phyloP scores from a whole-genome alignment of 768 basidiomycete genomes.

The Leccinellum albellum region DNA sequence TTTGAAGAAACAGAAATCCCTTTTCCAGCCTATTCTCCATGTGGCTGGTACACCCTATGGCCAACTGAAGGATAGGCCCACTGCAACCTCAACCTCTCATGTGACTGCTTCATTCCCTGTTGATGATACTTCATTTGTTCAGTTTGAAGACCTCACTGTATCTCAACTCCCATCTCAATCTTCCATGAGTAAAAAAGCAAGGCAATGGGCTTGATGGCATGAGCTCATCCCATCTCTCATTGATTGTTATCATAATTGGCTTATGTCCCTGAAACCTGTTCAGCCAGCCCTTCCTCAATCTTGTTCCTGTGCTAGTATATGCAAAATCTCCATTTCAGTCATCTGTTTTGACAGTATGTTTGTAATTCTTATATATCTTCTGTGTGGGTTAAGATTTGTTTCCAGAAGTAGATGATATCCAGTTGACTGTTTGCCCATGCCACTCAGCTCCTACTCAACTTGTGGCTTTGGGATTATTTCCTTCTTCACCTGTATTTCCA shows the following conservation, averaged over 20 bases:
- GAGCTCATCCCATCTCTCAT: not conserved
- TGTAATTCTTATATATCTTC: not conserved
- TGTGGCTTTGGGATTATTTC: not conserved
- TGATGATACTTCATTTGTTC: not conserved
- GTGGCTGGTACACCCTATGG: not conserved
- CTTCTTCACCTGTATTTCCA: not conserved
- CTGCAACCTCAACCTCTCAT: too few species aligned
- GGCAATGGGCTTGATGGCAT: not conserved
- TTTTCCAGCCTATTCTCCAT: not conserved
- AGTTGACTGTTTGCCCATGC: not conserved
- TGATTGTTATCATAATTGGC: too few species aligned
- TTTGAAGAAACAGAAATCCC: not conserved
- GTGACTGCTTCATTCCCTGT: too few species aligned
- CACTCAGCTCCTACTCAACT: not conserved
- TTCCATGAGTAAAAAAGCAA: not conserved
- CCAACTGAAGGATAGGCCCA: not conserved
- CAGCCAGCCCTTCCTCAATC: too few species aligned
- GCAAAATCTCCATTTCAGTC: not conserved
- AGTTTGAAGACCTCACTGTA: not conserved
- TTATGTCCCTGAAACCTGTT: too few species aligned
- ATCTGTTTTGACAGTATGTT: not conserved
- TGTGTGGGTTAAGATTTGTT: not conserved
- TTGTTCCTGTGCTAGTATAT: not conserved
- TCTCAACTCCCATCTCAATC: not conserved
- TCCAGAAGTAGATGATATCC: not conserved